These are phyloP conservation scores for Limnanthes douglasii DNA, from an alignment of 345 rosid species.

Conservation along the genomic window DNA sequence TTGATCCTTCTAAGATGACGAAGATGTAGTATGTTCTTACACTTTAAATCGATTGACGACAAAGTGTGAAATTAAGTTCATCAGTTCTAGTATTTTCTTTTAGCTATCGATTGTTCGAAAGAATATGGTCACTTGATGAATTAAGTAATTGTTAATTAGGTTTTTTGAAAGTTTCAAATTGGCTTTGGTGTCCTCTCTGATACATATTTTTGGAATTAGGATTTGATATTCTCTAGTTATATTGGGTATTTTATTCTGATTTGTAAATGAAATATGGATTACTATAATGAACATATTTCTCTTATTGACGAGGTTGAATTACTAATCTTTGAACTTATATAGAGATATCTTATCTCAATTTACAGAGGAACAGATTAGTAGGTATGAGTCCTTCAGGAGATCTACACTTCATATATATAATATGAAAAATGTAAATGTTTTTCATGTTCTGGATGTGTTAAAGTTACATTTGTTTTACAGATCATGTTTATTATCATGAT, in stretches of 20 bases:
- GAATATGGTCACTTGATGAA: background rate
- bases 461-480: background rate
- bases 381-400: conserved; percentile 89
- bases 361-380: conserved; percentile 67
- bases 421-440: conserved; percentile 62
- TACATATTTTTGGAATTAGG: no score
- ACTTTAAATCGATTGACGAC: no score
- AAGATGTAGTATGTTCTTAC: conserved; percentile 68
- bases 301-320: no score
- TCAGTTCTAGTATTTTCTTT: background rate
- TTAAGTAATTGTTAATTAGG: background rate
- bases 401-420: conserved; percentile 86
- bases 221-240: no score
- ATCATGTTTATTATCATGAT: no score
- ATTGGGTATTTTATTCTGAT: no score
- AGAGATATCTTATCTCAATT: conserved; percentile 77
- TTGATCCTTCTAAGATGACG: conserved; percentile 74
- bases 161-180: no score
- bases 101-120: background rate
- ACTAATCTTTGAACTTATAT: no score
- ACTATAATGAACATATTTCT: no score
- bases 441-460: background rate
- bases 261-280: no score
- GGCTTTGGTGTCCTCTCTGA: no score
- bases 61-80: background rate